Base-by-base conservation (phyloP, 176 grass and related monocot species). In the Melocanna baccifera region DNA sequence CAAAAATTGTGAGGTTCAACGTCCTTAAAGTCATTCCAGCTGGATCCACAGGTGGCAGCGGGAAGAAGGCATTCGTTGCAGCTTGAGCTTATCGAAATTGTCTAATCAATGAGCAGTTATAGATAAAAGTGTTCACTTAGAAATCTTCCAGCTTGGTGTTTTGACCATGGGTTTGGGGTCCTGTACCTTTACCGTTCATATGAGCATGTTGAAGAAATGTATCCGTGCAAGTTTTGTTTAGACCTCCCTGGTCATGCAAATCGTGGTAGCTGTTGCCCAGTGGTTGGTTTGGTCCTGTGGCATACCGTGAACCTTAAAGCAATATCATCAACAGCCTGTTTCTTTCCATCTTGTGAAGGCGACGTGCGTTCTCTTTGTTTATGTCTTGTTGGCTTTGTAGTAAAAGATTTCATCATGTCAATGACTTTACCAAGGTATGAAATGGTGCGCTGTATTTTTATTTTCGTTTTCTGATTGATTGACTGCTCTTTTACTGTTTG, bases 1-100 rank as follows among this genome's bases (percentile, higher is more conserved):
- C 81, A 13, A 88, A 93, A 83, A 83, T 85, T 9, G 78, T 90
- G 37, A 46, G 77, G 80, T 90, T 93, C 77, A 88, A 88, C 47
- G 71, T 89, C 13, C 42, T 86, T 79, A 68, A 90, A 81, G 81
- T 90, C 56, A 75, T 88, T 80, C 88, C 81, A 6, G 85, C 85
- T 58, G 85, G 85, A 52, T 91, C 83, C 22, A 66, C 86, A 22
- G 73, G 85, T 7, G 73, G 82, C 12, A 43, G 75, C 30, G 78
- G 62, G 48, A 94, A 94, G 79, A 94, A 94, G 67, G 86, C 85
- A 61, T 86, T 88, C 7, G 72, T 32, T 7, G 73, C 79, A 66
- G 83, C 67, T 74, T 86, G 84, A 87, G 75, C 53, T 80, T 69
- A 26, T 50, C 20, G 28, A 78, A 23, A 66, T 15, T 69, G 59